phyloP scores from a whole-genome alignment of 495 filamentous ascomycete genomes.

The Penicillium subrubescens region DNA sequence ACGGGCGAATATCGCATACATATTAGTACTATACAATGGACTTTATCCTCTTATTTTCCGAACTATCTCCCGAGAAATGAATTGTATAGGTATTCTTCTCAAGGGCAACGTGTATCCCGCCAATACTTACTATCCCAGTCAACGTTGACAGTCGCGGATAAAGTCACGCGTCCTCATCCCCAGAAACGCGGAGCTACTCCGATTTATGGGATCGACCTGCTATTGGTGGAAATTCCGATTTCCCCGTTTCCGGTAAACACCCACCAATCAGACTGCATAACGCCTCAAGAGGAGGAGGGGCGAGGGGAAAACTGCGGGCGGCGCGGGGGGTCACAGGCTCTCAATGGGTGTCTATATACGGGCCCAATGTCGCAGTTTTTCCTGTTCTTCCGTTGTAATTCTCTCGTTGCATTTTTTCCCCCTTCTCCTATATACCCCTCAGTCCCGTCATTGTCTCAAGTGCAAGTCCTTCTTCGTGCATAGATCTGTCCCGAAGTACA shows the following conservation, averaged over 20 bases:
- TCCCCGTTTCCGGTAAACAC: conserved; percentile 23
- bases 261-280: conserved; percentile 33
- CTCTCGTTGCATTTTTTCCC: conserved; percentile 4
- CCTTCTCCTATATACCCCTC: not conserved
- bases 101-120: too few species aligned
- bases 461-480: not conserved
- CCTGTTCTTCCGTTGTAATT: conserved; percentile 9
- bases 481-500: not conserved
- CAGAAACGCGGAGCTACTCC: conserved; percentile 33
- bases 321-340: conserved; percentile 24
- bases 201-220: conserved; percentile 15
- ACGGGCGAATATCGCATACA: not conserved
- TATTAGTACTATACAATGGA: not conserved
- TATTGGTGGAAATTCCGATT: conserved; percentile 35
- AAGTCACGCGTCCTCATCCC: conserved; percentile 1
- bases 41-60: not conserved
- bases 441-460: not conserved
- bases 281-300: conserved; percentile 15
- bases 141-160: not conserved
- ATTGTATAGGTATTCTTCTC: too few species aligned
- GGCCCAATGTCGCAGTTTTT: conserved; percentile 16
- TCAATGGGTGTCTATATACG: conserved; percentile 28
- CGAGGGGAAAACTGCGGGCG: conserved; percentile 23
- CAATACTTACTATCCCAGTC: too few species aligned
- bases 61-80: too few species aligned